A percentile compares a stretch with the other conserved stretches of the same genome.
phyloP scores from a whole-genome alignment of 1,284 basidiomycete species.

The Puccinia horiana region DNA sequence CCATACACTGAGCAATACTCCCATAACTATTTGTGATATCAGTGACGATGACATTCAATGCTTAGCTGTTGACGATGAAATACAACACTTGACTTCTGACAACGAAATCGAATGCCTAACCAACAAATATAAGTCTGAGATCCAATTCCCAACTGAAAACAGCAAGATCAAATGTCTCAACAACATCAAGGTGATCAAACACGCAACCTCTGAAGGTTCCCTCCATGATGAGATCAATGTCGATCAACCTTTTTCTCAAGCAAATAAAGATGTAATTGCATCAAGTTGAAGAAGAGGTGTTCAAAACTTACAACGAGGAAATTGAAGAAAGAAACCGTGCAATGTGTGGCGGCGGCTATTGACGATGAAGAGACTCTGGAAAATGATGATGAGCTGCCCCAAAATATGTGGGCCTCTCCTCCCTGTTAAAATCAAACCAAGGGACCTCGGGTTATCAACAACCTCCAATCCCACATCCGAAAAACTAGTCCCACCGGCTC shows the following conservation, averaged over 20 bases:
- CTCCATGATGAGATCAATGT: neutral
- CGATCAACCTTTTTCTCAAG: neutral
- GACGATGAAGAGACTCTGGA: neutral
- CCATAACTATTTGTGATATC: neutral
- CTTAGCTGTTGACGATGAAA: no score
- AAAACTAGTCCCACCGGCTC: neutral
- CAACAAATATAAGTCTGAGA: neutral
- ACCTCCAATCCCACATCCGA: neutral
- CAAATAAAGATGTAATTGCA: no score
- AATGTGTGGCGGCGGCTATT: neutral
- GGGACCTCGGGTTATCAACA: neutral
- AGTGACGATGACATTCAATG: neutral
- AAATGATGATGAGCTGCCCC: neutral
- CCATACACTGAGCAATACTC: no score
- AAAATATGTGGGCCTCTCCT: neutral
- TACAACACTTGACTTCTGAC: neutral
- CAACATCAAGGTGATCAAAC: no score
- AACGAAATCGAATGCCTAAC: no score
- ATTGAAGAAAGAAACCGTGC: neutral
- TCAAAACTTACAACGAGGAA: neutral
- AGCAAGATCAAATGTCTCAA: neutral
- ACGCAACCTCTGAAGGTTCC: neutral
- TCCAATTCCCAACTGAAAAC: neutral
- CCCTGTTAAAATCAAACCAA: neutral
- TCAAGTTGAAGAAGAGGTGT: neutral